Conservation (phyloP, 2,329 filamentous ascomycete species). For the Neopestalotiopsis sp. region DNA sequence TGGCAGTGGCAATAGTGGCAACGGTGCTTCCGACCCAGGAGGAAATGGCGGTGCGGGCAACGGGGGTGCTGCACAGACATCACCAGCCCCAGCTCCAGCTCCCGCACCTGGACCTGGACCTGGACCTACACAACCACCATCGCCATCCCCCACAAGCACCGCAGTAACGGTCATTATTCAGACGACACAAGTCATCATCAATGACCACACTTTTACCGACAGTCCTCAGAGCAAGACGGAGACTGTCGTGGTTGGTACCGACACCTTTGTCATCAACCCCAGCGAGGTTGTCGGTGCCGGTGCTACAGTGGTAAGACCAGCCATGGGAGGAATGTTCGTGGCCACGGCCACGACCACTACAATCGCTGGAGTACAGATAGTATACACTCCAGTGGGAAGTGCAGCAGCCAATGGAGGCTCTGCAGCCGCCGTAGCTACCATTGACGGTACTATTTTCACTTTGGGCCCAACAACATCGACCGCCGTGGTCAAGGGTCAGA, state of each 20-base stretch:
- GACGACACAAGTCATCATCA: conserved; percentile 51
- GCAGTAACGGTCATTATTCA: conserved; percentile 49
- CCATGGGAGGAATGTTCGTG: conserved; percentile 36
- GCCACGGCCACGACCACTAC: conserved; percentile 42
- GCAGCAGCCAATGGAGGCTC: not conserved
- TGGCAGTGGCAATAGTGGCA: not conserved
- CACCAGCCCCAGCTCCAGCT: not conserved
- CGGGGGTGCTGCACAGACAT: not conserved
- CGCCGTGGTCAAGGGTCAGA: conserved; percentile 34
- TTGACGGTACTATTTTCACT: conserved; percentile 49
- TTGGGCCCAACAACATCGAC: conserved; percentile 43
- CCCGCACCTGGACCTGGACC: no score
- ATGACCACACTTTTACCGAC: conserved; percentile 48
- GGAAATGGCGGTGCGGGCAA: not conserved
- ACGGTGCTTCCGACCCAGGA: not conserved
- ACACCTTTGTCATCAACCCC: conserved; percentile 54
- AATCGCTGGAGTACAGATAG: conserved; percentile 45
- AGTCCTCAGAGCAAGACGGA: conserved; percentile 43
- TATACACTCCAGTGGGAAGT: conserved; percentile 39
- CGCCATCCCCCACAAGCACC: conserved; percentile 15
- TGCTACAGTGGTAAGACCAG: conserved; percentile 47
- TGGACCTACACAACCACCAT: not conserved
- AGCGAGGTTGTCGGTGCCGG: conserved; percentile 50
- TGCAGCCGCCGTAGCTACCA: conserved; percentile 38
- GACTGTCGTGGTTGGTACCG: conserved; percentile 45